phyloP scores from a whole-genome alignment of 2,329 filamentous ascomycete genomes.

The Simplicillium aogashimaense region DNA sequence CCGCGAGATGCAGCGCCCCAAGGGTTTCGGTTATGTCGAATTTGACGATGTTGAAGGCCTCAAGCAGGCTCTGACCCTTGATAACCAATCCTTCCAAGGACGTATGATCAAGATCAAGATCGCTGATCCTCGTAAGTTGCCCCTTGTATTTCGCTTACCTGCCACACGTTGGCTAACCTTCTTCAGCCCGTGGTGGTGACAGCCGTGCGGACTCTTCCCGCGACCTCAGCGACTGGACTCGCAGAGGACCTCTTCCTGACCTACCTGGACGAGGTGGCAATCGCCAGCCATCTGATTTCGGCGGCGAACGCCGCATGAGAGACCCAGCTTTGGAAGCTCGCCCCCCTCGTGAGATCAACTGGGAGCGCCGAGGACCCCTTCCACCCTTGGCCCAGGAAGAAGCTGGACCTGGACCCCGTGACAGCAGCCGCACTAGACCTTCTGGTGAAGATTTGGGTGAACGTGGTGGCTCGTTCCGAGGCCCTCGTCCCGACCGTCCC shows the following conservation, averaged over 20 bases:
- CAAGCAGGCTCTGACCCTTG: constrained; percentile 79
- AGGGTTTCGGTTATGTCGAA: constrained; percentile 97
- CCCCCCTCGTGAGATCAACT: constrained; percentile 65
- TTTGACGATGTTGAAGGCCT: constrained; percentile 81
- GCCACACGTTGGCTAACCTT: constrained; percentile 21
- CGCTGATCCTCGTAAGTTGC: constrained; percentile 82
- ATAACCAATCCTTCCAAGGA: constrained; percentile 75
- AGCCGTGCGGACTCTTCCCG: constrained; percentile 52
- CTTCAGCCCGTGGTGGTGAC: constrained; percentile 71
- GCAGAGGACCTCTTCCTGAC: constrained; percentile 80
- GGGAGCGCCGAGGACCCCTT: constrained; percentile 90
- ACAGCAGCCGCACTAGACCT: constrained; percentile 41
- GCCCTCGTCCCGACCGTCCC: constrained; percentile 56
- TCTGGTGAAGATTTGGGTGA: constrained; percentile 44
- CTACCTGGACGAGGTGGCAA: constrained; percentile 42
- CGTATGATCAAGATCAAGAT: constrained; percentile 89
- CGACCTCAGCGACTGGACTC: constrained; percentile 83
- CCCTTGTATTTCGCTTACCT: neutral
- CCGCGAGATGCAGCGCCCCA: constrained; percentile 84
- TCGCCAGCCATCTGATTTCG: constrained; percentile 40
- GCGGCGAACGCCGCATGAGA: constrained; percentile 52
- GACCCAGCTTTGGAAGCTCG: constrained; percentile 51
- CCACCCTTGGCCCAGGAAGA: constrained; percentile 55
- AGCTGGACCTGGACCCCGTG: constrained; percentile 37
- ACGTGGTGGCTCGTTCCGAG: constrained; percentile 47